Evolutionary conservation across 768 basidiomycete genomes (phyloP).

Genomic region (Pisolithus microcarpus): DNA sequence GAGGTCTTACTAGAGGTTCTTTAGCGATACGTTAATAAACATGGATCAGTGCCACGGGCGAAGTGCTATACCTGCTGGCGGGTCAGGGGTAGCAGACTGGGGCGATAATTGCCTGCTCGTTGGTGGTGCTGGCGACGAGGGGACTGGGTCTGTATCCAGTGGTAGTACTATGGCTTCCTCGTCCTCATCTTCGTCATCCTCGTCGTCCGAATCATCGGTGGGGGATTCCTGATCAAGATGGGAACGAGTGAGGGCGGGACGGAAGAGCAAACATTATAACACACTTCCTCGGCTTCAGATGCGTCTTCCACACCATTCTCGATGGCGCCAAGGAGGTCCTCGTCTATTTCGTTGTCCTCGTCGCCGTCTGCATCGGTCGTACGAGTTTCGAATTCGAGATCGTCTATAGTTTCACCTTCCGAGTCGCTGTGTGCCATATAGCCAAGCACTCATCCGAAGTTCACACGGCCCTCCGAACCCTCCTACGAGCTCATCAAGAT

Average conservation of each 20-base stretch:
- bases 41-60: background rate
- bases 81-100: conserved; percentile 25
- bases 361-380: conserved; percentile 39
- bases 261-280: conserved; percentile 17
- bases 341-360: conserved; percentile 45
- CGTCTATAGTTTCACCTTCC: conserved; percentile 57
- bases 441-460: conserved; percentile 3
- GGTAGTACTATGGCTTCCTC: conserved; percentile 31
- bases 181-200: conserved; percentile 50
- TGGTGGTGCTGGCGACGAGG: conserved; percentile 23
- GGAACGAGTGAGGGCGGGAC: conserved; percentile 5
- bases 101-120: conserved; percentile 18
- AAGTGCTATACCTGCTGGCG: conserved; percentile 25
- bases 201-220: conserved; percentile 55
- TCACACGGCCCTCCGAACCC: conserved; percentile 22
- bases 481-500: conserved; percentile 37
- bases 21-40: conserved; percentile 16
- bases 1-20: conserved; percentile 23
- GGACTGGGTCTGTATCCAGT: conserved; percentile 25
- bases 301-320: conserved; percentile 53
- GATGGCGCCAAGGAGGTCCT: conserved; percentile 55
- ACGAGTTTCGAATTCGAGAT: conserved; percentile 44
- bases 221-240: conserved; percentile 40
- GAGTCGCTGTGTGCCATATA: conserved; percentile 56
- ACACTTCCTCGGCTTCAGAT: conserved; percentile 66